Conservation (phyloP, 495 filamentous ascomycete species). For the Penicillium daleae region DNA sequence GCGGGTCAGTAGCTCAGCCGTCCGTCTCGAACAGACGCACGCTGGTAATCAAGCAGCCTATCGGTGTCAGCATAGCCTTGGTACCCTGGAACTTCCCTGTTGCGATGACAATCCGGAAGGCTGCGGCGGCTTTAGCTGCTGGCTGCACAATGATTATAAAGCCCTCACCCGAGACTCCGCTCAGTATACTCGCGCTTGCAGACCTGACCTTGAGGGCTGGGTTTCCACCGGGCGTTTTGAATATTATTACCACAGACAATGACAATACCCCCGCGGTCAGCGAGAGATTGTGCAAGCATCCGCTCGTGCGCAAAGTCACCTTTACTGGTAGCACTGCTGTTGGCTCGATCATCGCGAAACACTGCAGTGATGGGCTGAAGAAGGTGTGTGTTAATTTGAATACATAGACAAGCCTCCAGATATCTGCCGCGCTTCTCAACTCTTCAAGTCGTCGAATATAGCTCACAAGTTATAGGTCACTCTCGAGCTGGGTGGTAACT, state of each 20-base stretch:
- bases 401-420: too few relatives aligned
- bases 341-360: slow-evolving; percentile 53
- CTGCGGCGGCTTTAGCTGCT: background rate
- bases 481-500: slow-evolving; percentile 71
- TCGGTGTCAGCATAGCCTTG: background rate
- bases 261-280: background rate
- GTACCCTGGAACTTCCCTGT: background rate
- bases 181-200: background rate
- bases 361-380: slow-evolving; percentile 54
- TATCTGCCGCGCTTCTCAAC: too few relatives aligned
- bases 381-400: too few relatives aligned
- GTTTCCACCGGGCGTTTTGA: background rate
- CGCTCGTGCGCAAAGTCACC: background rate
- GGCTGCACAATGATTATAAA: background rate
- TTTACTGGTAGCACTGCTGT: slow-evolving; percentile 62
- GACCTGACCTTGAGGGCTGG: background rate
- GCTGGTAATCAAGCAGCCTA: background rate
- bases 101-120: background rate
- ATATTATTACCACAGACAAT: background rate
- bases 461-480: too few relatives aligned
- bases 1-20: slow-evolving; percentile 41
- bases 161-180: background rate
- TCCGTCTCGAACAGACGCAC: slow-evolving; percentile 8
- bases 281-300: background rate
- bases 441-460: too few relatives aligned